These are phyloP conservation scores for Rostrohypoxylon terebratum DNA, from an alignment of 495 filamentous ascomycete genomes.

Conservation along the genomic window DNA sequence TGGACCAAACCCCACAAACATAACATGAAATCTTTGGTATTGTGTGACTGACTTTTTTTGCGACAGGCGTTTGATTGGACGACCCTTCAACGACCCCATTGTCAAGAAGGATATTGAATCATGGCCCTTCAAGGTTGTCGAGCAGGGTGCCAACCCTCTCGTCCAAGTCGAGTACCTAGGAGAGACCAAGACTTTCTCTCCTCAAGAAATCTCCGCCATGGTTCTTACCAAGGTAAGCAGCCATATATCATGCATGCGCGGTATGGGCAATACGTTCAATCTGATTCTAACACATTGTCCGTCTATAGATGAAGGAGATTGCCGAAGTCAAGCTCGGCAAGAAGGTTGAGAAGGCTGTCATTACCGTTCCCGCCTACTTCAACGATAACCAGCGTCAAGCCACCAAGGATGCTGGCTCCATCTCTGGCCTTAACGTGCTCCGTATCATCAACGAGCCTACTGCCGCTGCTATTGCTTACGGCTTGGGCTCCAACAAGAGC, in stretches of 20 bases:
- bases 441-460: slow-evolving; percentile 99
- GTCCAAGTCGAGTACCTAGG: slow-evolving; percentile 97
- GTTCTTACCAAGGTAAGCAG: slow-evolving; percentile 81
- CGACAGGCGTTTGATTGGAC: slow-evolving; percentile 88
- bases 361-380: slow-evolving; percentile 99
- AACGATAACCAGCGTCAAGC: slow-evolving; percentile 99
- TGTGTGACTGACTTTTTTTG: slow-evolving; percentile 45
- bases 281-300: slow-evolving; percentile 36
- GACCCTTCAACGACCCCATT: slow-evolving; percentile 91
- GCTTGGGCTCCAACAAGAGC: slow-evolving; percentile 91
- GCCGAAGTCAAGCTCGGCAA: slow-evolving; percentile 96
- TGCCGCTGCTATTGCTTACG: slow-evolving; percentile 96
- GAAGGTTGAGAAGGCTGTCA: slow-evolving; percentile 97
- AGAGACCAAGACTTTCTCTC: slow-evolving; percentile 93
- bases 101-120: slow-evolving; percentile 98
- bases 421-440: slow-evolving; percentile 96
- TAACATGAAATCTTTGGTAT: not conserved
- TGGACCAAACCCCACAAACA: not conserved
- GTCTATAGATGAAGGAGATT: slow-evolving; percentile 89
- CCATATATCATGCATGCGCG: not conserved
- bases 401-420: slow-evolving; percentile 98
- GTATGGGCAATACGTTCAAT: not conserved
- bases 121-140: slow-evolving; percentile 97
- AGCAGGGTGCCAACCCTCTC: slow-evolving; percentile 88
- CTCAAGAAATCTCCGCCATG: slow-evolving; percentile 98